Evolutionary conservation across 306 rosid genomes (phyloP).

Genomic region (Pyrus betulifolia): DNA sequence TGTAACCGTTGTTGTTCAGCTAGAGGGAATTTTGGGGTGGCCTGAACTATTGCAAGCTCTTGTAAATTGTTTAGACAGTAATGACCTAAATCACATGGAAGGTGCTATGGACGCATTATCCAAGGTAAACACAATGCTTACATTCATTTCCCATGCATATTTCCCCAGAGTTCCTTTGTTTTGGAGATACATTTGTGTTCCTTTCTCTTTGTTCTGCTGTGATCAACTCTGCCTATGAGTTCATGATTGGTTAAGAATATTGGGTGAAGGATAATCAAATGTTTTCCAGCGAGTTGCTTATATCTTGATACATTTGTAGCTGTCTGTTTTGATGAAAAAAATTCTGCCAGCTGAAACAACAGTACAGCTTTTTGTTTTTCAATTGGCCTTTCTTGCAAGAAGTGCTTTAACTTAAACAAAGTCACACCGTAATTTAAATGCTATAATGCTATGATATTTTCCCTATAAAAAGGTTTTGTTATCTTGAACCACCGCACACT

Average conservation of each 20-base stretch:
- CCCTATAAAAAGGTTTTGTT: background rate
- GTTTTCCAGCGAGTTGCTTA: background rate
- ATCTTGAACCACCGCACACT: background rate
- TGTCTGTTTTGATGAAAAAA: background rate
- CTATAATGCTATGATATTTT: background rate
- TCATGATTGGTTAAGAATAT: background rate
- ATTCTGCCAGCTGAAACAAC: background rate
- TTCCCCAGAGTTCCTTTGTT: background rate
- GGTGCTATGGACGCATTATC: constrained; percentile 99
- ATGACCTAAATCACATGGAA: constrained; percentile 90
- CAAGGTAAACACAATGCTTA: constrained; percentile 46
- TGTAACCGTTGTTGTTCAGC: constrained; percentile 71
- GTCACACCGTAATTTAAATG: background rate
- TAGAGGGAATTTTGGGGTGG: constrained; percentile 84
- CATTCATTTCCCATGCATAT: background rate
- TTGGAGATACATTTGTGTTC: background rate
- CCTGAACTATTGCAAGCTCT: constrained; percentile 93
- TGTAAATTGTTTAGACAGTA: constrained; percentile 83
- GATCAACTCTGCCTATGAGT: background rate
- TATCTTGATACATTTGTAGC: background rate
- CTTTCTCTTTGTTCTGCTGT: background rate
- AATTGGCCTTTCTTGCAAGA: background rate
- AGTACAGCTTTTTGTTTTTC: background rate
- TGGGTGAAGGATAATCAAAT: background rate
- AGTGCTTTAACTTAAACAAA: background rate